Percentiles rank a stretch among this genome's conserved stretches.
Evolutionary conservation across 768 basidiomycete species (phyloP).

Genomic region (Pisolithus marmoratus): DNA sequence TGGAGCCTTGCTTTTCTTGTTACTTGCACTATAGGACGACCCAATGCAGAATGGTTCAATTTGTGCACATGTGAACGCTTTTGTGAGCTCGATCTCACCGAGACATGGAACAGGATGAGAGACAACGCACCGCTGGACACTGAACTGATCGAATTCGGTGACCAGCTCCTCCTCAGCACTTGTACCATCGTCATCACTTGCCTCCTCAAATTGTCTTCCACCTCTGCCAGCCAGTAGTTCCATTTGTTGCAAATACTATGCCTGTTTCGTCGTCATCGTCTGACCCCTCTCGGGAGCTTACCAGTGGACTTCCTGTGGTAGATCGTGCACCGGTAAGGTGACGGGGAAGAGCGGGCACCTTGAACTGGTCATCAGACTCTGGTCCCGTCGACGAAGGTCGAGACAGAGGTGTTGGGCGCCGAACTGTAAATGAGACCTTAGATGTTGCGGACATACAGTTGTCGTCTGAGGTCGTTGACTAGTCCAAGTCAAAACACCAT

Average conservation of each 20-base stretch:
- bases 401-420: slow-evolving; percentile 68
- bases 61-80: slow-evolving; percentile 30
- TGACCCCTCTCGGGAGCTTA: slow-evolving; percentile 29
- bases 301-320: slow-evolving; percentile 51
- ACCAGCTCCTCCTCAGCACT: slow-evolving; percentile 60
- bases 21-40: slow-evolving; percentile 35
- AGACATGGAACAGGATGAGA: not conserved
- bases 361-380: slow-evolving; percentile 58
- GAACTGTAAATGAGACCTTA: slow-evolving; percentile 79
- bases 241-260: slow-evolving; percentile 16
- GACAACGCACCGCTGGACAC: slow-evolving; percentile 79
- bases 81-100: slow-evolving; percentile 70
- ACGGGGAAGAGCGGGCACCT: slow-evolving; percentile 54
- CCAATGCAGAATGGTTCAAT: slow-evolving; percentile 5
- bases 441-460: slow-evolving; percentile 19
- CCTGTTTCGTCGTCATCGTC: slow-evolving; percentile 22
- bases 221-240: slow-evolving; percentile 22
- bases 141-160: slow-evolving; percentile 64
- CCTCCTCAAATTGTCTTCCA: slow-evolving; percentile 31
- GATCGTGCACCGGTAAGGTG: slow-evolving; percentile 42
- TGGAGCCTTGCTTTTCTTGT: slow-evolving; percentile 38
- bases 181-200: slow-evolving; percentile 54
- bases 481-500: not conserved
- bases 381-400: slow-evolving; percentile 57
- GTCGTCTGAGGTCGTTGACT: not conserved